Conservation (phyloP, 306 rosid species). For the Cucumis hystrix region DNA sequence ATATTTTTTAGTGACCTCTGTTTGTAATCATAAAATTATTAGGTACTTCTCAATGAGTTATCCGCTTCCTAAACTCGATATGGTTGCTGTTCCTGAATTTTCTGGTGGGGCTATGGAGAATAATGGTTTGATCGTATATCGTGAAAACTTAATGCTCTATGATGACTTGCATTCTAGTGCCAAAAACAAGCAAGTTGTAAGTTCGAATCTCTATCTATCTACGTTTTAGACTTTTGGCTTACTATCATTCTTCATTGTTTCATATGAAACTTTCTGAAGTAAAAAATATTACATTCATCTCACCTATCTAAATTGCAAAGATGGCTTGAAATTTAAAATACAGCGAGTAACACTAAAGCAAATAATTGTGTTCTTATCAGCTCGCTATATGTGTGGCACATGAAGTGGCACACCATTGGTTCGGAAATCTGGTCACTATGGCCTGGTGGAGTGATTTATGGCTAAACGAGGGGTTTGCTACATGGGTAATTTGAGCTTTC, state of each 20-base stretch:
- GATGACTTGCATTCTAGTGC: constrained; percentile 29
- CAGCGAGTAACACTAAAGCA: background rate
- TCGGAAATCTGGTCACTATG: constrained; percentile 67
- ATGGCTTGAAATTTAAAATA: background rate
- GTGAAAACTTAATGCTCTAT: constrained; percentile 39
- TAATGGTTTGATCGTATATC: constrained; percentile 43
- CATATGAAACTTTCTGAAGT: background rate
- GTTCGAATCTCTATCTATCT: constrained; percentile 4
- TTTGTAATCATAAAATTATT: background rate
- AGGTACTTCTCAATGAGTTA: constrained; percentile 48
- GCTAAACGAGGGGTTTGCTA: constrained; percentile 67
- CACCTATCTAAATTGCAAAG: background rate
- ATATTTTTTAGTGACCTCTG: background rate
- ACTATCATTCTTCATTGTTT: background rate
- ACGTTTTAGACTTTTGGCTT: background rate
- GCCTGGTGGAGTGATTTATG: constrained; percentile 70
- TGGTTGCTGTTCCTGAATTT: constrained; percentile 52
- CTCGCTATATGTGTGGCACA: constrained; percentile 35
- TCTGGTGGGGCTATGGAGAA: constrained; percentile 60
- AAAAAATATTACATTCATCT: background rate
- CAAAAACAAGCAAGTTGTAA: constrained; percentile 31
- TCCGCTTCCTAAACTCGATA: constrained; percentile 47
- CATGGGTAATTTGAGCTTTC: constrained; percentile 32
- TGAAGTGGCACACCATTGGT: constrained; percentile 68
- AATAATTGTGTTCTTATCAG: constrained; percentile 10